A percentile compares a stretch with the other conserved stretches of the same genome.
These are phyloP conservation scores for Phytophthora citricola DNA, from an alignment of 352 stramenopile species.

Conservation along the genomic window DNA sequence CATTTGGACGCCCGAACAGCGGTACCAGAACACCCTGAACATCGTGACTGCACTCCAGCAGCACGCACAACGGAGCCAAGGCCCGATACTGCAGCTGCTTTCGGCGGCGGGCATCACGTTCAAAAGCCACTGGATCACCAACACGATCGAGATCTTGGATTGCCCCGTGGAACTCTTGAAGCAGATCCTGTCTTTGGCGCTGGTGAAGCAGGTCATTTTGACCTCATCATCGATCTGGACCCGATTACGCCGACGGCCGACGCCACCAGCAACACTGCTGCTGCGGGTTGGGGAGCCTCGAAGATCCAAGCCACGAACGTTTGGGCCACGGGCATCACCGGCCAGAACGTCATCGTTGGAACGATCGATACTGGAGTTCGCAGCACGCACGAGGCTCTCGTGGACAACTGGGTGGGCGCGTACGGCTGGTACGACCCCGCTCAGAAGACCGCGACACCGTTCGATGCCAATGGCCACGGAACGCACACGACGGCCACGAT, in stretches of 20 bases:
- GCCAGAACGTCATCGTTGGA: conserved; percentile 43
- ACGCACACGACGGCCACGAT: conserved; percentile 66
- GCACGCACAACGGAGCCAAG: conserved; percentile 15
- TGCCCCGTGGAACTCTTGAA: conserved; percentile 26
- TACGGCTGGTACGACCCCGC: conserved; percentile 60
- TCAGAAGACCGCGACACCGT: conserved; percentile 38
- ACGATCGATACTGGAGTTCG: conserved; percentile 53
- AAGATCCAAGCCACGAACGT: conserved; percentile 49
- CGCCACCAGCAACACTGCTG: conserved; percentile 28
- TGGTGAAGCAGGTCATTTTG: conserved; percentile 41
- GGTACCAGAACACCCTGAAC: conserved; percentile 24
- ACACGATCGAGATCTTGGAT: conserved; percentile 44
- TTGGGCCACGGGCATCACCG: conserved; percentile 37
- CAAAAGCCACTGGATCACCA: conserved; percentile 45
- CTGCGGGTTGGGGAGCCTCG: conserved; percentile 37
- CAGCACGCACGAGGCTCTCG: conserved; percentile 41
- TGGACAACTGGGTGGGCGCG: conserved; percentile 36
- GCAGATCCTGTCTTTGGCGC: conserved; percentile 21
- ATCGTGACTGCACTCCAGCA: conserved; percentile 31
- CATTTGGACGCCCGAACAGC: conserved; percentile 26
- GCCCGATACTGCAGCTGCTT: conserved; percentile 23
- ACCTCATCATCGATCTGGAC: conserved; percentile 29
- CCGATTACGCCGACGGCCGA: conserved; percentile 19
- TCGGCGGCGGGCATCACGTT: conserved; percentile 1
- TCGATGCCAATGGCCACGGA: conserved; percentile 53